Base-by-base conservation (phyloP, 1,139 yeast genomes). In the Casaregolazyma suthepensis region DNA sequence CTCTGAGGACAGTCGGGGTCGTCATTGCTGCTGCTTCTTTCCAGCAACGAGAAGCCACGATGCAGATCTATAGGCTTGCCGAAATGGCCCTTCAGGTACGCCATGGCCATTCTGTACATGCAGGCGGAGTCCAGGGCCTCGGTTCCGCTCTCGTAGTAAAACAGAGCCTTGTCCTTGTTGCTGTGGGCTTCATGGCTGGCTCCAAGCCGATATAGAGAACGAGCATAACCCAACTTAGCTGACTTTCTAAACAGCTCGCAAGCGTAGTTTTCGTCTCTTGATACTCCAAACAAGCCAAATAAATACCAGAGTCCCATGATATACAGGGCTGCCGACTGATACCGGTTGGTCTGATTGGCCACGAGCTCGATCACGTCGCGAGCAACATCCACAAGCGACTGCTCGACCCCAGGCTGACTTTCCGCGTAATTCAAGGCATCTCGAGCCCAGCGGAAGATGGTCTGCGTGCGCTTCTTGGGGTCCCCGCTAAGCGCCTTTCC, bases 1-100 rank as follows among this genome's bases (percentile, higher is more conserved):
- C 74, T 66, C 48, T 69, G 72, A 5, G 75, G 72, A 52, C 71
- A 69, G 53, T 71, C 75, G 1, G 70, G 66, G 50, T 71, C 75
- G 17, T 71, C 63, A 9, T 58, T 60, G 17, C 59, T 52, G 17
- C 71, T 62, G 1, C 72, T 65, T 18, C 59, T 57, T 52, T 66
- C 66, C 19, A 71, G 59, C 19, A 63, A 61, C 19, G 60, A 56
- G 45, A 69, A 51, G 1, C 71, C 75, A 20, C 57, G 53, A 9
- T 54, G 59, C 1, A 51, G 47, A 54, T 71, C 68, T 6, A 57
- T 52, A 4, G 55, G 51, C 31, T 64, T 57, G 18, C 66, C 67
- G 31, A 69, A 57, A 45, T 68, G 71, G 22, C 74, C 75, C 53
- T 69, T 61, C 10, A 71, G 52, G 49, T 61, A 54, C 5, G 72